A percentile compares a stretch with the other conserved stretches of the same genome.
phyloP scores from a whole-genome alignment of 441 rosid species.

The Daphne laureola region DNA sequence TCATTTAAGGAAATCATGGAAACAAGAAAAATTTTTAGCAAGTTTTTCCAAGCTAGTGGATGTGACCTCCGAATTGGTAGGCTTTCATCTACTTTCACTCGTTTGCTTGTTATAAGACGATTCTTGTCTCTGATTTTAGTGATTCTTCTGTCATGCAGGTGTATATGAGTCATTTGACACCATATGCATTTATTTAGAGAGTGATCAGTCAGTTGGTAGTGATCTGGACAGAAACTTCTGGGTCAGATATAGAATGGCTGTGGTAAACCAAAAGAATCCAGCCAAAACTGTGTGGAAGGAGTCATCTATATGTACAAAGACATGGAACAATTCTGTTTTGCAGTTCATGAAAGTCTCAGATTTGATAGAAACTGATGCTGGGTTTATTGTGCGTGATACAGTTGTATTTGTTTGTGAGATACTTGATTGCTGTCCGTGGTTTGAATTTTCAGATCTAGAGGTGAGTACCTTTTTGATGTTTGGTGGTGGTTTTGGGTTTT shows the following conservation, averaged over 20 bases:
- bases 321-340: conserved; percentile 97
- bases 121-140: conserved; percentile 18
- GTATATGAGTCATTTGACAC: conserved; percentile 98
- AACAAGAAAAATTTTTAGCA: conserved; percentile 95
- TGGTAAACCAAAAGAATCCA: conserved; percentile 89
- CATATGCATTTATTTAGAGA: conserved; percentile 95
- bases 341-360: conserved; percentile 99
- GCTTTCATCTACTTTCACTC: conserved; percentile 24
- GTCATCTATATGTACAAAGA: conserved; percentile 98
- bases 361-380: conserved; percentile 97
- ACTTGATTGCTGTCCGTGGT: conserved; percentile 99
- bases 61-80: conserved; percentile 98
- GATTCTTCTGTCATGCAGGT: conserved; percentile 61
- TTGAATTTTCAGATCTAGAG: conserved; percentile 98
- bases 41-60: conserved; percentile 96
- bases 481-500: too few species aligned
- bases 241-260: conserved; percentile 98
- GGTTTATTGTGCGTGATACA: conserved; percentile 96
- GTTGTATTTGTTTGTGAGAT: conserved; percentile 99
- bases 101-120: conserved; percentile 17
- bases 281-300: conserved; percentile 98
- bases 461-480: conserved; percentile 35
- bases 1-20: conserved; percentile 97
- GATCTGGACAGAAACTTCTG: conserved; percentile 98
- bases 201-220: conserved; percentile 85